Conservation (phyloP, 164 flowering plant species). For the Chimonanthus praecox region DNA sequence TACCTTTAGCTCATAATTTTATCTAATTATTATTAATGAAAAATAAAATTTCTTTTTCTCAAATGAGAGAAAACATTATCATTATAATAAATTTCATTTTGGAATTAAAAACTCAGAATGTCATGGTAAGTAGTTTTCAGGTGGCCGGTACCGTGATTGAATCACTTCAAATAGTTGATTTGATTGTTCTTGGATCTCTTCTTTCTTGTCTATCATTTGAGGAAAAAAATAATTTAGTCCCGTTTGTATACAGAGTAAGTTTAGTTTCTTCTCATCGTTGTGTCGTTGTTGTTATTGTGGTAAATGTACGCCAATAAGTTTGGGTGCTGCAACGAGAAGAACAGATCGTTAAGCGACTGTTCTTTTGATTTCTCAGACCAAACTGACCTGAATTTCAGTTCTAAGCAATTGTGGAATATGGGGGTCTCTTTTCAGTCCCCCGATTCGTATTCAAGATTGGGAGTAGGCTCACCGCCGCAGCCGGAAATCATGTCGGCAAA, state of each 20-base stretch:
- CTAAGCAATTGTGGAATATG: slow-evolving; percentile 30
- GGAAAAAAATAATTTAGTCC: slow-evolving; percentile 1
- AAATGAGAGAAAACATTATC: too few species aligned
- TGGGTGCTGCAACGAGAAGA: slow-evolving; percentile 22
- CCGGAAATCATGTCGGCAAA: slow-evolving; percentile 19
- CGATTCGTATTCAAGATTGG: slow-evolving; percentile 10
- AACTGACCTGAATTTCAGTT: slow-evolving; percentile 18
- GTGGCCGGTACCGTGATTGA: neutral
- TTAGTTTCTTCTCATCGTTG: neutral
- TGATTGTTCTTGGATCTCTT: neutral
- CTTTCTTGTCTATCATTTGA: neutral
- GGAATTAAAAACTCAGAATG: too few species aligned
- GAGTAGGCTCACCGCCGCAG: slow-evolving; percentile 14
- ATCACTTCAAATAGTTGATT: neutral
- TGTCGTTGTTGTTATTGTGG: slow-evolving; percentile 3
- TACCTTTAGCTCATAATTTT: too few species aligned
- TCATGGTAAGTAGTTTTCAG: too few species aligned
- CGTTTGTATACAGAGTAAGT: neutral
- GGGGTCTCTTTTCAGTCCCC: slow-evolving; percentile 19
- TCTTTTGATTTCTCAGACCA: slow-evolving; percentile 17
- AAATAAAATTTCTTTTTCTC: too few species aligned
- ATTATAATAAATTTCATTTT: too few species aligned
- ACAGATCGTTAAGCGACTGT: slow-evolving; percentile 24
- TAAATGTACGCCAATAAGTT: slow-evolving; percentile 45
- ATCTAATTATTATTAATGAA: too few species aligned